Percentiles rank a stretch among this genome's conserved stretches.
These are phyloP conservation scores for Afroboletus lepidellus DNA, from an alignment of 1,284 basidiomycete species.

Conservation along the genomic window DNA sequence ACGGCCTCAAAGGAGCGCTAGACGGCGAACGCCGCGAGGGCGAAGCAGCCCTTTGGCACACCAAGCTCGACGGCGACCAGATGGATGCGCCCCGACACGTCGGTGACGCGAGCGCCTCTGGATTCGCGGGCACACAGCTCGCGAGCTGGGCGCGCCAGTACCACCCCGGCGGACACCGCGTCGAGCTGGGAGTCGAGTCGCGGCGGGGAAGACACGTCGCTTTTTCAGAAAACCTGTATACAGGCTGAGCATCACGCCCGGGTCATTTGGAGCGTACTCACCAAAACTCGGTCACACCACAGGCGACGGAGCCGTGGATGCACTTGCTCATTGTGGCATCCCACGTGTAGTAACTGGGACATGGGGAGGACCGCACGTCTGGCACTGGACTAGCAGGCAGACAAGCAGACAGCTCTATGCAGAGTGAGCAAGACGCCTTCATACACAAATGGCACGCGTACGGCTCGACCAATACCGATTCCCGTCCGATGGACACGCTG, in stretches of 20 bases:
- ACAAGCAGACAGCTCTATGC: slow-evolving; percentile 16
- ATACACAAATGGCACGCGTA: slow-evolving; percentile 3
- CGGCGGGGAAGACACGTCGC: slow-evolving; percentile 14
- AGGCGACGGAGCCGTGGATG: background rate
- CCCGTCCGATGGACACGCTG: slow-evolving; percentile 7
- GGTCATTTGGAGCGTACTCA: background rate
- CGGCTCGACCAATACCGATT: slow-evolving; percentile 20
- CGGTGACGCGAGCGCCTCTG: slow-evolving; percentile 1
- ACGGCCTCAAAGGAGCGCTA: background rate
- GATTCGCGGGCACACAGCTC: slow-evolving; percentile 14
- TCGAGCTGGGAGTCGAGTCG: background rate
- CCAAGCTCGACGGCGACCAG: slow-evolving; percentile 15
- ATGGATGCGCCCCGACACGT: slow-evolving; percentile 1
- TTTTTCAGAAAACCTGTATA: slow-evolving; percentile 16
- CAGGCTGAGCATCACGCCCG: background rate
- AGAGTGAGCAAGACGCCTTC: background rate
- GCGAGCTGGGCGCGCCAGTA: slow-evolving; percentile 15
- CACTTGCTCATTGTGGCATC: slow-evolving; percentile 7
- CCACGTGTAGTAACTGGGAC: slow-evolving; percentile 14
- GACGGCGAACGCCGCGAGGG: slow-evolving; percentile 3
- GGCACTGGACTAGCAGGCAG: slow-evolving; percentile 12
- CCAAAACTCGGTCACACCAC: slow-evolving; percentile 16
- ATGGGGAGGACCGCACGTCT: slow-evolving; percentile 1
- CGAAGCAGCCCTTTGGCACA: slow-evolving; percentile 7
- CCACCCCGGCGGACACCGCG: slow-evolving; percentile 17